Evolutionary conservation across 257 asterid species (phyloP).

Genomic region (Leonotis leonurus): DNA sequence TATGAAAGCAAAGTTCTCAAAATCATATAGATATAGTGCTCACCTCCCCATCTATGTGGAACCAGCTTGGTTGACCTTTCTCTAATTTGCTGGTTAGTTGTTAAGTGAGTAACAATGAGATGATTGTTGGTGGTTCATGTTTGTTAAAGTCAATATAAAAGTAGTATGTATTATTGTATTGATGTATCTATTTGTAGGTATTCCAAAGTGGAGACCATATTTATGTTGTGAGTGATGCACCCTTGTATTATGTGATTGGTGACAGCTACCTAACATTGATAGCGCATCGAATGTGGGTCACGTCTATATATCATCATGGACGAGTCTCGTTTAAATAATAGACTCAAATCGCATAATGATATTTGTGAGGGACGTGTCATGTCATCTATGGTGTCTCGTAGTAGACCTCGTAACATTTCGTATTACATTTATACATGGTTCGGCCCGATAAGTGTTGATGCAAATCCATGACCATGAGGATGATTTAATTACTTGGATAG

Average conservation of each 20-base stretch:
- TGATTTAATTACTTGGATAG: too few species aligned
- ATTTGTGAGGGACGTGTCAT: too few species aligned
- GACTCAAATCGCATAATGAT: background rate
- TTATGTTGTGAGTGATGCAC: background rate
- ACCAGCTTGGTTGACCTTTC: background rate
- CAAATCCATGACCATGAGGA: too few species aligned
- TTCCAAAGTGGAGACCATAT: background rate
- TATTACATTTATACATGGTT: too few species aligned
- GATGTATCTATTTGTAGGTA: background rate
- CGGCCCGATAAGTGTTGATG: too few species aligned
- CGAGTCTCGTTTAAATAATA: conserved; percentile 13
- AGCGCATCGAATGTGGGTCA: conserved; percentile 1
- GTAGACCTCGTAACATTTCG: too few species aligned
- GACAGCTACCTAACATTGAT: conserved; percentile 25
- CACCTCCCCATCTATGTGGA: background rate
- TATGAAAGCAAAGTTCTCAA: too few species aligned
- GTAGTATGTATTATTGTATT: background rate
- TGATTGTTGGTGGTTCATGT: background rate
- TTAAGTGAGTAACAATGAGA: background rate
- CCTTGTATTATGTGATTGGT: conserved; percentile 10
- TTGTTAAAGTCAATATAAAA: background rate
- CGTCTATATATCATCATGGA: background rate
- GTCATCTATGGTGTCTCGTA: too few species aligned
- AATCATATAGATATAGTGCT: too few species aligned
- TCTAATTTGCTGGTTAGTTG: background rate